These are phyloP conservation scores for Naganishia onofrii DNA, from an alignment of 768 basidiomycete genomes.

Conservation along the genomic window DNA sequence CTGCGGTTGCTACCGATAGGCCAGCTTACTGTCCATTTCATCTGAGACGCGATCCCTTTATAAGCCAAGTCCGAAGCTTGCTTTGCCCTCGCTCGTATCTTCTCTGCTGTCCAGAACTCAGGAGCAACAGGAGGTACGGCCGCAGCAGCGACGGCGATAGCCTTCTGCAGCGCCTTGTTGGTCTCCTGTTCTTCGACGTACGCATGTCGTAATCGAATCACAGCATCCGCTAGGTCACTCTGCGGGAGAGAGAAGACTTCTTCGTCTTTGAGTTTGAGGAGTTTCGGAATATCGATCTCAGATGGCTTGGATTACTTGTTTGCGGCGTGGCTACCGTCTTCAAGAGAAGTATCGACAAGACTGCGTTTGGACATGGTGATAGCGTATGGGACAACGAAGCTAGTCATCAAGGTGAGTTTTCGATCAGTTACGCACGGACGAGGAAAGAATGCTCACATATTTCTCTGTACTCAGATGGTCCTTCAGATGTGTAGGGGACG, in stretches of 20 bases:
- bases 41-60: slow-evolving; percentile 3
- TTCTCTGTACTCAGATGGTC: too few relatives aligned
- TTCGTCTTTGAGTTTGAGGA: neutral
- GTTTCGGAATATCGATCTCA: neutral
- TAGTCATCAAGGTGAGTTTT: too few relatives aligned
- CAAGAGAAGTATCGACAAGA: neutral
- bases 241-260: neutral
- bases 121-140: neutral
- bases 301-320: slow-evolving; percentile 1
- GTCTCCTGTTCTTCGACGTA: neutral
- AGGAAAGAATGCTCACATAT: too few relatives aligned
- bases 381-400: too few relatives aligned
- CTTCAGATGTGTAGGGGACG: too few relatives aligned
- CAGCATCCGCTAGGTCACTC: neutral
- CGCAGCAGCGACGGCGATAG: neutral
- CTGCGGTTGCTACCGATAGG: too few relatives aligned
- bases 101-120: neutral
- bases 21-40: slow-evolving; percentile 13
- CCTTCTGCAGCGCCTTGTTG: neutral
- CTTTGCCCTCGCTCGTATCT: neutral
- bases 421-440: too few relatives aligned
- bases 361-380: slow-evolving; percentile 13
- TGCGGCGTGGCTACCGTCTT: neutral
- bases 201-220: neutral
- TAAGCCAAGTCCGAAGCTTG: neutral